These are phyloP conservation scores for Cercospora citrullina DNA, from an alignment of 2,329 filamentous ascomycete species.

Conservation along the genomic window DNA sequence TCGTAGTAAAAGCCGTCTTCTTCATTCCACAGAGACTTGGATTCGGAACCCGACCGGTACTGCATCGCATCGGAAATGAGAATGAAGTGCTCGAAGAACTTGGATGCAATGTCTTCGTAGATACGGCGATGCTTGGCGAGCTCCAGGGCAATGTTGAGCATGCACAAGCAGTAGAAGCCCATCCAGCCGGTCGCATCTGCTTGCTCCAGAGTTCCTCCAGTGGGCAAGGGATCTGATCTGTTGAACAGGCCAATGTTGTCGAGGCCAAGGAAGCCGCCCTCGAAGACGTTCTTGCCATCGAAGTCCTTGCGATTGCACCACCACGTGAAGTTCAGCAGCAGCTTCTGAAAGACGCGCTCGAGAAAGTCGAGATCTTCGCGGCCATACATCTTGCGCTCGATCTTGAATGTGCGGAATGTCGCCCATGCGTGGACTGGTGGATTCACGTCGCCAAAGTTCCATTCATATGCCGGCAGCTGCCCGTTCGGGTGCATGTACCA, in stretches of 20 bases:
- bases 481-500: conserved; percentile 99
- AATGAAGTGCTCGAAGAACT: conserved; percentile 99
- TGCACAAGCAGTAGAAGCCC: conserved; percentile 94
- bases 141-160: conserved; percentile 95
- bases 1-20: conserved; percentile 98
- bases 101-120: conserved; percentile 95
- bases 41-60: conserved; percentile 64
- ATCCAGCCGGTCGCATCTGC: conserved; percentile 99
- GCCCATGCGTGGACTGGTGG: conserved; percentile 96
- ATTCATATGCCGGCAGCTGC: conserved; percentile 89
- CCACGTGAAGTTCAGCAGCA: conserved; percentile 97
- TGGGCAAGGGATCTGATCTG: conserved; percentile 89
- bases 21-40: conserved; percentile 92
- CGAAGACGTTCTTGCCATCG: conserved; percentile 95
- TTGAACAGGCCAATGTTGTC: conserved; percentile 99
- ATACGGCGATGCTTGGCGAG: conserved; percentile 91
- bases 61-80: conserved; percentile 97
- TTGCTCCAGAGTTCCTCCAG: conserved; percentile 89
- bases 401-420: conserved; percentile 94
- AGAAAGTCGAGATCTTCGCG: conserved; percentile 93
- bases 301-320: conserved; percentile 97
- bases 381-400: conserved; percentile 95
- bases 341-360: conserved; percentile 93
- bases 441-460: conserved; percentile 98
- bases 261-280: conserved; percentile 90